Percentiles rank a stretch among this genome's conserved stretches.
Evolutionary conservation across 257 asterid genomes (phyloP).

Genomic region (Plantago major): DNA sequence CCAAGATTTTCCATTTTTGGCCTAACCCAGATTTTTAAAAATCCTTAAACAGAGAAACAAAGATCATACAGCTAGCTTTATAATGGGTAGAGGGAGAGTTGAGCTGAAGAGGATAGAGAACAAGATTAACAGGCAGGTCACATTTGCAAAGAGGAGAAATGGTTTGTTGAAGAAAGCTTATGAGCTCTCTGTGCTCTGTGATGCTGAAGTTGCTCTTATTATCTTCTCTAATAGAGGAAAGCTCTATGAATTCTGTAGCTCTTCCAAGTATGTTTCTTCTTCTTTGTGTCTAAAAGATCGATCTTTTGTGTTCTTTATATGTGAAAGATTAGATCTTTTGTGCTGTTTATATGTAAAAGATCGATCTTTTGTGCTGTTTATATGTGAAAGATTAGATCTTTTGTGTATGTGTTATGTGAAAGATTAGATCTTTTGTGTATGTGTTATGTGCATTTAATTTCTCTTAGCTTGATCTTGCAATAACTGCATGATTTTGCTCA

Average conservation of each 20-base stretch:
- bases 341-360: too few species aligned
- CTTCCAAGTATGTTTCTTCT: constrained; percentile 47
- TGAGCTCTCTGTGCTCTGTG: constrained; percentile 77
- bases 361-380: too few species aligned
- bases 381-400: too few species aligned
- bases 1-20: constrained; percentile 17
- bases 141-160: constrained; percentile 85
- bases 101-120: constrained; percentile 89
- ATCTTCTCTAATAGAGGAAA: constrained; percentile 91
- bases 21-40: constrained; percentile 6
- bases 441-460: too few species aligned
- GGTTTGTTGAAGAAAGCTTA: constrained; percentile 79
- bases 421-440: too few species aligned
- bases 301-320: too few species aligned
- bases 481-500: too few species aligned
- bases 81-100: constrained; percentile 87
- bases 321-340: too few species aligned
- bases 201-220: constrained; percentile 80
- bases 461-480: too few species aligned
- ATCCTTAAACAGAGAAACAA: background rate
- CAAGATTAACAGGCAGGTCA: constrained; percentile 84
- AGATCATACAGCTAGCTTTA: background rate
- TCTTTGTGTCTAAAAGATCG: background rate
- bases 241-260: constrained; percentile 86
- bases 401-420: too few species aligned